Evolutionary conservation across 768 basidiomycete species (phyloP), one percentile per base, ranked within the genome.

Genomic region (Tremella fuciformis): DNA sequence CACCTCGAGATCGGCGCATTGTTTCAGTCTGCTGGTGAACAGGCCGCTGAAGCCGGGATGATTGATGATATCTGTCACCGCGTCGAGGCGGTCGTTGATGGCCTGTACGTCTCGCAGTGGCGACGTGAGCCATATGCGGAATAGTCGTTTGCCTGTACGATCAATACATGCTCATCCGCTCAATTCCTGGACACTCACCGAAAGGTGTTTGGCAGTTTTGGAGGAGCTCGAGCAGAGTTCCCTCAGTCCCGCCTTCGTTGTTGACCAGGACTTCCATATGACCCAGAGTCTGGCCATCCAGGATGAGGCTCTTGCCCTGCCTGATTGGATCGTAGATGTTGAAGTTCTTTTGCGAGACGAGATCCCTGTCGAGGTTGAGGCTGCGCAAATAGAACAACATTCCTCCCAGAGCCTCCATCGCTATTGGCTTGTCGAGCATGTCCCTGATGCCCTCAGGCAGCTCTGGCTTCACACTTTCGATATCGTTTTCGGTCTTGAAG

Each of bases 261-360:
- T 99, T 99, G 49, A 90, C 79, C 50, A 99, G 78, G 8, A 92
- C 91, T 81, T 99, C 96, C 61, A 99, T 82, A 74, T 99, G 96
- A 15, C 90, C 88, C 53, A 99, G 81, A 0, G 91, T 93, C 75
- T 97, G 92, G 2, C 96, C 96, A 76, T 99, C 93, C 42, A 99
- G 81, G 0, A 89, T 82, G 55, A 98, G 78, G 24, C 86, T 88
- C 71, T 86, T 82, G n/a, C 91, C 92, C 60, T 83, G 82, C 73
- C 88, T 86, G 84, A 97, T 91, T 0, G 96, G 96, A 76, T 97
- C 91, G 71, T 94, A 96, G 39, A 96, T 82, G 66, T 97, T 93
- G 82, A 99, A 99, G 73, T 98, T 98, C 79, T 85, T 88, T 87
- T 96, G 92, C 55, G 86, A 89, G 69, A 99, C 77, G 55, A 99